These are phyloP conservation scores for Chlamydomonas sp. DNA, from an alignment of 139 green algal species.

Conservation along the genomic window DNA sequence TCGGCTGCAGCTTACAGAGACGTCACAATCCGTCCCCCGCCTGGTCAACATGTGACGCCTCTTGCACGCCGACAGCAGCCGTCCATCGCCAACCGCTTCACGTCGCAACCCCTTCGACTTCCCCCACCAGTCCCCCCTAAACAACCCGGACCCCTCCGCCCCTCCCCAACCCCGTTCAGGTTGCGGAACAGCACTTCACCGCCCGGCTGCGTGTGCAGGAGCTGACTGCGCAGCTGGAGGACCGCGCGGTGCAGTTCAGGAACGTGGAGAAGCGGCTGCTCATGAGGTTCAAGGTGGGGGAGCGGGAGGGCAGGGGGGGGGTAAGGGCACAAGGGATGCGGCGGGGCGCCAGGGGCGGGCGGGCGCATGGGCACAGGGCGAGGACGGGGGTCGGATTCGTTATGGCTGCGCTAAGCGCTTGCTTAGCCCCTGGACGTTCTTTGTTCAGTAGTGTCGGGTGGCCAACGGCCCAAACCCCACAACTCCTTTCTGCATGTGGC, in stretches of 20 bases:
- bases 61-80: too few relatives aligned
- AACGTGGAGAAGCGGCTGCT: conserved; percentile 78
- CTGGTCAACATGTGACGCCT: too few relatives aligned
- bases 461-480: too few relatives aligned
- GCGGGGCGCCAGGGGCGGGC: too few relatives aligned
- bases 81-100: too few relatives aligned
- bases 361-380: too few relatives aligned
- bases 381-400: too few relatives aligned
- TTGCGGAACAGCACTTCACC: conserved; percentile 67
- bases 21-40: not conserved
- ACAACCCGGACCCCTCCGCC: not conserved
- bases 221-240: conserved; percentile 48
- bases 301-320: not conserved
- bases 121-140: not conserved
- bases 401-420: too few relatives aligned
- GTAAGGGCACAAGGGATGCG: not conserved
- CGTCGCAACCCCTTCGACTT: not conserved
- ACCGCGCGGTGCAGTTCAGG: conserved; percentile 58
- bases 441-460: too few relatives aligned
- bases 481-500: not conserved
- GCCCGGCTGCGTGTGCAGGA: conserved; percentile 30
- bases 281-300: conserved; percentile 70
- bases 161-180: not conserved
- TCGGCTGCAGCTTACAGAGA: not conserved
- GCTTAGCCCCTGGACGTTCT: too few relatives aligned